These are phyloP conservation scores for Protea cynaroides DNA, from an alignment of 164 flowering plant genomes.

Conservation along the genomic window DNA sequence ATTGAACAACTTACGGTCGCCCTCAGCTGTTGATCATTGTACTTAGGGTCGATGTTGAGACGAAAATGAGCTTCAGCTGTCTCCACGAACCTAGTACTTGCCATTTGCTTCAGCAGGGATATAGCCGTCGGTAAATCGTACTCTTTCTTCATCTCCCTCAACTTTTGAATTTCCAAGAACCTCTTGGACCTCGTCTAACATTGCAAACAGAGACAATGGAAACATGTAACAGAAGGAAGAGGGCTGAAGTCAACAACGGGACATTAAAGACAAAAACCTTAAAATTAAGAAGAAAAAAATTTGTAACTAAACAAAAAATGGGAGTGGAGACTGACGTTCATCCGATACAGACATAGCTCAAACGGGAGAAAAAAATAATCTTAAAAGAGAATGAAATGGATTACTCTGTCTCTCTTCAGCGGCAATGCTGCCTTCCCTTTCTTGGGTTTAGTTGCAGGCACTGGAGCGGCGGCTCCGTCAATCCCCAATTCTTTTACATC, in stretches of 20 bases:
- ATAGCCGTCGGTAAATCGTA: conserved; percentile 78
- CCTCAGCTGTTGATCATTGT: conserved; percentile 95
- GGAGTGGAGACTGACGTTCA: too few species aligned
- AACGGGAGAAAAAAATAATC: too few species aligned
- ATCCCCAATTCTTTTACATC: conserved; percentile 18
- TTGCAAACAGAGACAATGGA: neutral
- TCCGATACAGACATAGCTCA: too few species aligned
- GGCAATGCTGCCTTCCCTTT: conserved; percentile 86
- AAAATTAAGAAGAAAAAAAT: neutral
- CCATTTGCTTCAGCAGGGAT: conserved; percentile 64
- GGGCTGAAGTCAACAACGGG: neutral
- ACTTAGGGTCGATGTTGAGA: conserved; percentile 95
- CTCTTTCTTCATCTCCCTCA: conserved; percentile 81
- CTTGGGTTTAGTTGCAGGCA: conserved; percentile 51
- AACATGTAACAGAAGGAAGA: neutral
- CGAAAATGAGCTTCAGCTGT: conserved; percentile 94
- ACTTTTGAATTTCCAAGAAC: conserved; percentile 86
- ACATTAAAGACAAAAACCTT: neutral
- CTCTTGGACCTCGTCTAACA: conserved; percentile 81
- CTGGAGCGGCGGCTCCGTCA: conserved; percentile 15
- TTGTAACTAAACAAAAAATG: too few species aligned
- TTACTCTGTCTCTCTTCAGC: conserved; percentile 84
- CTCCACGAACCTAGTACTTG: conserved; percentile 75
- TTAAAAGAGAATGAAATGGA: too few species aligned
- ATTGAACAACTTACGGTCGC: conserved; percentile 61